A percentile compares a stretch with the other conserved stretches of the same genome.
These are phyloP conservation scores for Pythium phragmiticola DNA, from an alignment of 352 stramenopile genomes.

Conservation along the genomic window DNA sequence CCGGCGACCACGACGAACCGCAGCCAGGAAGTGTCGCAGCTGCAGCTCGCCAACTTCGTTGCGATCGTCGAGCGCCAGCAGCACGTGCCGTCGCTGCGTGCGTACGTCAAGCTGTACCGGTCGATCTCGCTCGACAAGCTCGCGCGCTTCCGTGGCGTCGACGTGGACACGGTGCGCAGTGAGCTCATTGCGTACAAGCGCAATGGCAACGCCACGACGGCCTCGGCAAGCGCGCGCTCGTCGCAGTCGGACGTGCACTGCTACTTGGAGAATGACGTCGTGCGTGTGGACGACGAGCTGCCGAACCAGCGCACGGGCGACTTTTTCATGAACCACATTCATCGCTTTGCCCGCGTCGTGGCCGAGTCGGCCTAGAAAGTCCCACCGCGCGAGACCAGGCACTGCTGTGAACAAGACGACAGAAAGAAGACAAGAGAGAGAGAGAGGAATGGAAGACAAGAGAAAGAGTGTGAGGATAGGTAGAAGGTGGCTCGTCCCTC, in stretches of 20 bases:
- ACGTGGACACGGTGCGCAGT: slow-evolving; percentile 59
- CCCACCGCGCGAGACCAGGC: not conserved
- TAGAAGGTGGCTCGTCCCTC: not conserved
- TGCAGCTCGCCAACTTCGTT: slow-evolving; percentile 87
- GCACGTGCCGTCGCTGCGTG: slow-evolving; percentile 89
- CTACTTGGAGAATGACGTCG: slow-evolving; percentile 71
- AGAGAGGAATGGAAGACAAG: not conserved
- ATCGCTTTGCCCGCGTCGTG: slow-evolving; percentile 84
- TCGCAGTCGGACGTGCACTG: slow-evolving; percentile 78
- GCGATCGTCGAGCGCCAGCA: slow-evolving; percentile 89
- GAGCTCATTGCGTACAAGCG: slow-evolving; percentile 86
- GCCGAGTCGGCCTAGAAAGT: slow-evolving; percentile 63
- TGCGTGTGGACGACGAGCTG: slow-evolving; percentile 83
- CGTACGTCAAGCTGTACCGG: slow-evolving; percentile 97
- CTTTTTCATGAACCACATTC: slow-evolving; percentile 91
- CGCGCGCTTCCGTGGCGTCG: slow-evolving; percentile 86
- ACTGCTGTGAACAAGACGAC: too few relatives aligned
- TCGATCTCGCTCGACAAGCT: slow-evolving; percentile 95
- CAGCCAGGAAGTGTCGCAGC: slow-evolving; percentile 60
- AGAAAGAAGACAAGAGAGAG: not conserved
- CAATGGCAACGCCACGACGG: slow-evolving; percentile 34
- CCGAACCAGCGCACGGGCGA: slow-evolving; percentile 86
- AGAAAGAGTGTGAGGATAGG: not conserved
- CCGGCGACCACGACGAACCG: slow-evolving; percentile 54
- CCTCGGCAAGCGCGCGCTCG: not conserved